phyloP scores from a whole-genome alignment of 2,329 filamentous ascomycete species.

The Lachnellula arida region DNA sequence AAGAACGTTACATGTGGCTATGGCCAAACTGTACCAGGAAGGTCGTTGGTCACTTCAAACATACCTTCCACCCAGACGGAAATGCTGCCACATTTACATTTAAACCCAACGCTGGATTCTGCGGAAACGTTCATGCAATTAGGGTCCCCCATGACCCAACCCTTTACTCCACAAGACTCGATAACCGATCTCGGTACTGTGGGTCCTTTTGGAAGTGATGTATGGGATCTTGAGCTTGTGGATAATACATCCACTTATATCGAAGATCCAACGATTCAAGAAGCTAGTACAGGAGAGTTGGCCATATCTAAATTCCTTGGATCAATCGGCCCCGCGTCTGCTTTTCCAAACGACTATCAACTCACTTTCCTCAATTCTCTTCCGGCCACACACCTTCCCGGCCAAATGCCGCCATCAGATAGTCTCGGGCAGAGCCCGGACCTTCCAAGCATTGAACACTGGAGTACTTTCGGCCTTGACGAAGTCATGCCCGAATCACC shows the following conservation, averaged over 20 bases:
- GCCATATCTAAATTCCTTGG: not conserved
- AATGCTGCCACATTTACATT: too few relatives aligned
- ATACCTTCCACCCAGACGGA: not conserved
- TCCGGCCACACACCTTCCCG: not conserved
- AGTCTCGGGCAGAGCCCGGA: not conserved
- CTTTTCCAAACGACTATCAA: not conserved
- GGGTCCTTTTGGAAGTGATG: not conserved
- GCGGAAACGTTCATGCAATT: not conserved
- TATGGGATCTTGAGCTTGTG: not conserved
- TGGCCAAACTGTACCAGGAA: not conserved
- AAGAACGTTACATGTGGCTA: slow-evolving; percentile 13
- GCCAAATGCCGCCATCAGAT: not conserved
- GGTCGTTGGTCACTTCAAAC: too few relatives aligned
- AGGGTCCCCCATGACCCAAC: not conserved
- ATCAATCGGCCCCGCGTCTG: not conserved
- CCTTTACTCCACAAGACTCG: not conserved
- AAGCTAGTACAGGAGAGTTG: not conserved
- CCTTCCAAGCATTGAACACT: not conserved
- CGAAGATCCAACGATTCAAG: not conserved
- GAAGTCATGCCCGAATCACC: not conserved
- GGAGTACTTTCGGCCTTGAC: not conserved
- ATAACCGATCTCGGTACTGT: not conserved
- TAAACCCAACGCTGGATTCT: not conserved
- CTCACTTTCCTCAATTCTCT: too few relatives aligned
- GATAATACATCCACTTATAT: not conserved